Percentiles rank a stretch among this genome's conserved stretches.
These are phyloP conservation scores for Dactylis glomerata DNA, from an alignment of 176 grass and related monocot species.

Conservation along the genomic window DNA sequence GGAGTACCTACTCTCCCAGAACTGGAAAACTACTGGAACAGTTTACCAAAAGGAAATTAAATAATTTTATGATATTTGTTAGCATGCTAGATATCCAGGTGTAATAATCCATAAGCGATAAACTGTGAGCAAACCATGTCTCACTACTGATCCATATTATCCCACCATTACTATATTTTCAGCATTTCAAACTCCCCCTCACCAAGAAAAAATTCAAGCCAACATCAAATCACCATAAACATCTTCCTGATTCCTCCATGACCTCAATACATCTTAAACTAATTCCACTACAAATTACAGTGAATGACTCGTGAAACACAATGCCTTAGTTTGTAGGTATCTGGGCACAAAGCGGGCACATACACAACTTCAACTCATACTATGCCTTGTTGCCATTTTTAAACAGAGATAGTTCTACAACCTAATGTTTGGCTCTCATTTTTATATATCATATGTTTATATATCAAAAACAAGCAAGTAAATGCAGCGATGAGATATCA, in stretches of 20 bases:
- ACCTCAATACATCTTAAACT: not conserved
- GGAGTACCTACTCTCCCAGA: not conserved
- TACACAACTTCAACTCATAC: not conserved
- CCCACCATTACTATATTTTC: not conserved
- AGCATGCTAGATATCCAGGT: constrained; percentile 14
- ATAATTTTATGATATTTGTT: not conserved
- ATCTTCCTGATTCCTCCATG: not conserved
- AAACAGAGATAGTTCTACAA: too few relatives aligned
- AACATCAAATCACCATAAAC: constrained; percentile 5
- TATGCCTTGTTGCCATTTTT: too few relatives aligned
- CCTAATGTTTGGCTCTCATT: too few relatives aligned
- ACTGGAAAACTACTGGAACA: not conserved
- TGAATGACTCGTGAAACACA: constrained; percentile 7
- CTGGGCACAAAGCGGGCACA: not conserved
- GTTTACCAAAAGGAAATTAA: constrained; percentile 1
- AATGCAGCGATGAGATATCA: constrained; percentile 11
- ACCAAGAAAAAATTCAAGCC: not conserved
- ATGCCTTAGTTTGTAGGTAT: not conserved
- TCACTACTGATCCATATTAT: not conserved
- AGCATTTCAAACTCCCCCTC: not conserved
- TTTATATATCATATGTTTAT: not conserved
- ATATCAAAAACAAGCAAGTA: not conserved
- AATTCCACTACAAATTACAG: not conserved
- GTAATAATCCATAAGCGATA: not conserved
- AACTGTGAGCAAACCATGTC: constrained; percentile 4